phyloP scores from a whole-genome alignment of 1,284 basidiomycete species.

The Fomes fomentarius region DNA sequence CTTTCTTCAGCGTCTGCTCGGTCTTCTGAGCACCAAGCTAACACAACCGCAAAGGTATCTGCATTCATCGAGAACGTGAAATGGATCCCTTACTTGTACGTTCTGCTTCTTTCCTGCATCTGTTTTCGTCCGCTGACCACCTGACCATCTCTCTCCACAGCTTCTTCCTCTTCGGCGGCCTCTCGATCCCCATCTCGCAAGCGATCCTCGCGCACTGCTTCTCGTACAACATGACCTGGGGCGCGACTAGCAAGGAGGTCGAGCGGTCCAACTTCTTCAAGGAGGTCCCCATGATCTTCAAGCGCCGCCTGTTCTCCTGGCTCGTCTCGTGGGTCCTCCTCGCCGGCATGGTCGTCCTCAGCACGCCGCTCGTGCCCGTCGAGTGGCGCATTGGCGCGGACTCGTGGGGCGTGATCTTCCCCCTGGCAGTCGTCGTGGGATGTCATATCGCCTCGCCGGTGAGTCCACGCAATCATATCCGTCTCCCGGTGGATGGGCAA shows the following conservation, averaged over 20 bases:
- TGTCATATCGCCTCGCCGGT: constrained; percentile 48
- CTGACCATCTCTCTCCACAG: constrained; percentile 32
- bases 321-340: constrained; percentile 44
- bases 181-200: constrained; percentile 49
- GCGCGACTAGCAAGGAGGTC: constrained; percentile 50
- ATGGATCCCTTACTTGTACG: constrained; percentile 52
- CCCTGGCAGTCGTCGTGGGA: constrained; percentile 40
- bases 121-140: constrained; percentile 12
- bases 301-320: constrained; percentile 50
- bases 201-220: constrained; percentile 57
- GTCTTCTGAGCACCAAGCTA: too few relatives aligned
- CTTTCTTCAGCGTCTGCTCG: too few relatives aligned
- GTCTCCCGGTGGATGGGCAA: neutral
- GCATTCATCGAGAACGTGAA: constrained; percentile 44
- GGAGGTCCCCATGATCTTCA: constrained; percentile 58
- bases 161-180: constrained; percentile 59
- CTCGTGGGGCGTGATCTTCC: constrained; percentile 48
- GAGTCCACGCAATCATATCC: constrained; percentile 12
- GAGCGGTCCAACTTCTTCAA: constrained; percentile 62
- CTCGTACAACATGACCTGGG: constrained; percentile 61
- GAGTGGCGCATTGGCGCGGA: constrained; percentile 47
- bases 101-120: constrained; percentile 10
- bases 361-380: constrained; percentile 43
- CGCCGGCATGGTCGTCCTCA: constrained; percentile 43
- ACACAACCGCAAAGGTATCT: neutral